A percentile compares a stretch with the other conserved stretches of the same genome.
phyloP scores from a whole-genome alignment of 148 eudicot genomes.

The Camellia sinensis region DNA sequence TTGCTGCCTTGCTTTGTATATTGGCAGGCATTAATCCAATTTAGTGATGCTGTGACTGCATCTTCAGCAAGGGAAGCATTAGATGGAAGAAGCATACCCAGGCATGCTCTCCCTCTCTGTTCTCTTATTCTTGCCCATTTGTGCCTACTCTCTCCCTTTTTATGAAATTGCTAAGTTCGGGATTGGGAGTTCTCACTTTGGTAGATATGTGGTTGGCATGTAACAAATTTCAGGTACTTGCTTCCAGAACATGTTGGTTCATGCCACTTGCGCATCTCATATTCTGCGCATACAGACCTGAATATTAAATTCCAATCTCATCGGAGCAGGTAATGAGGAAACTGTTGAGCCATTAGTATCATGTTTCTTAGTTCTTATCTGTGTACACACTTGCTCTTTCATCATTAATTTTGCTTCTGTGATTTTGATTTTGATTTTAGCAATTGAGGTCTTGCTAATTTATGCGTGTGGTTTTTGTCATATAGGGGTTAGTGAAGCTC shows the following conservation, averaged over 20 bases:
- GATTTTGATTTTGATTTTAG: constrained; percentile 11
- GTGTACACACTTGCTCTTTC: not conserved
- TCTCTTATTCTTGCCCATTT: not conserved
- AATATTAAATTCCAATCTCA: constrained; percentile 84
- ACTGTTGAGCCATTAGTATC: not conserved
- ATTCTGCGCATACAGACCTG: constrained; percentile 86
- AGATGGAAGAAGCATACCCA: constrained; percentile 88
- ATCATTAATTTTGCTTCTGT: constrained; percentile 11
- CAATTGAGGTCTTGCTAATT: constrained; percentile 28
- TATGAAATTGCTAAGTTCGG: not conserved
- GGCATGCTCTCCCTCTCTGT: constrained; percentile 23
- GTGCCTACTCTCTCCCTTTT: not conserved
- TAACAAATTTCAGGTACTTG: constrained; percentile 55
- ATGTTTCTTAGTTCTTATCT: not conserved
- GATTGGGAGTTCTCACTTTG: not conserved
- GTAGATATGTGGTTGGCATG: not conserved
- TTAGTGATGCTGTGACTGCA: constrained; percentile 64
- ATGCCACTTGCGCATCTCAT: constrained; percentile 64
- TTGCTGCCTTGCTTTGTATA: not conserved
- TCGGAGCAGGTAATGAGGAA: constrained; percentile 65
- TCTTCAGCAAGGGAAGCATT: constrained; percentile 74
- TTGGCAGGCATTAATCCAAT: constrained; percentile 77
- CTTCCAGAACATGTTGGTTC: constrained; percentile 69
- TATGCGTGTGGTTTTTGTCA: constrained; percentile 28
- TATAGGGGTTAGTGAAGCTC: constrained; percentile 56